phyloP scores from a whole-genome alignment of 768 basidiomycete genomes.

The Boletellus ananiceps region DNA sequence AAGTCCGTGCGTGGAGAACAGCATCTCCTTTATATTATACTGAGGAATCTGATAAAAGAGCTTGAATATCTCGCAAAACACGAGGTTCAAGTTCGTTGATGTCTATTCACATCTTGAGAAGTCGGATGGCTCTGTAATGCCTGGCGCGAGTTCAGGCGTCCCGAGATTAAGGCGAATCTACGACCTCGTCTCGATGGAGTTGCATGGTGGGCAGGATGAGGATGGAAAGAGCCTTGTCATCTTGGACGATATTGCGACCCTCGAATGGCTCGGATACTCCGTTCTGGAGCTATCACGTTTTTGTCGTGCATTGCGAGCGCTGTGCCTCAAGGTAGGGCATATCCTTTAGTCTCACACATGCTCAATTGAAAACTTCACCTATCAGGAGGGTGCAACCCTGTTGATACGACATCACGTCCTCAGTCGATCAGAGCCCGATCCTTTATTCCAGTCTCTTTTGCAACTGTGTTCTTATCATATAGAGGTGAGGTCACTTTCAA shows the following conservation, averaged over 20 bases:
- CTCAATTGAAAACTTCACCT: not conserved
- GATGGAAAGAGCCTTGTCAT: constrained; percentile 44
- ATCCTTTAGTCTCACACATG: not conserved
- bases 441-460: constrained; percentile 52
- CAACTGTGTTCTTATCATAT: constrained; percentile 66
- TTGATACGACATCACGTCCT: constrained; percentile 61
- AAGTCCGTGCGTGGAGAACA: constrained; percentile 50
- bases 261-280: constrained; percentile 69
- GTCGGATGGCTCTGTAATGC: constrained; percentile 4
- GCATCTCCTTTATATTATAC: not conserved
- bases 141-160: constrained; percentile 7
- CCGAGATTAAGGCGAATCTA: constrained; percentile 31
- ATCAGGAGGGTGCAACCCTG: constrained; percentile 50
- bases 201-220: constrained; percentile 13
- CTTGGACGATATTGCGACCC: constrained; percentile 62
- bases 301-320: constrained; percentile 50
- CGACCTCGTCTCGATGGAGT: constrained; percentile 31
- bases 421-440: constrained; percentile 53
- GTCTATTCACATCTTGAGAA: constrained; percentile 36
- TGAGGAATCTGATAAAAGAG: constrained; percentile 23
- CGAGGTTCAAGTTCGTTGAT: constrained; percentile 53
- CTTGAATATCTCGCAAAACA: constrained; percentile 33
- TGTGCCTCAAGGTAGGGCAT: constrained; percentile 49
- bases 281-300: constrained; percentile 51
- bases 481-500: constrained; percentile 66